Base-by-base conservation (phyloP, 495 filamentous ascomycete genomes). In the Extremus antarcticus region DNA sequence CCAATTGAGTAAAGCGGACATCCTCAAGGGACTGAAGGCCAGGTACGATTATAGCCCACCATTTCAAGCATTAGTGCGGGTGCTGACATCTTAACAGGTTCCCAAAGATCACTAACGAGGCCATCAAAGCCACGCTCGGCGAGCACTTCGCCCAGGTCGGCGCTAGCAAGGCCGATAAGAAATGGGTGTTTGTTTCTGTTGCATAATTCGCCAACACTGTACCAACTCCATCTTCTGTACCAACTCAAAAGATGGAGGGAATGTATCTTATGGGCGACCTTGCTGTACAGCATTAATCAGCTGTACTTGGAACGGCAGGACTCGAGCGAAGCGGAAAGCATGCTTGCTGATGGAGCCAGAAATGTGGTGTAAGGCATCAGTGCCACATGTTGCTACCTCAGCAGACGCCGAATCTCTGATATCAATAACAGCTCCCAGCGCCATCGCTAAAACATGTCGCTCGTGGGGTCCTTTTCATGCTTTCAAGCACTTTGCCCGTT, bases 11-110 rank as follows among this genome's bases (percentile, higher is more conserved):
- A 95, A 94, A 69, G 67, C 78, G 0, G 88, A 86, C 0, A 65
- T 94, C 55, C 71, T 89, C 16, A 89, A 94, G 66, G 71, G 83
- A 19, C 63, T 95, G 59, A 74, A 78, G 56, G 86, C 87, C 70
- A 82, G 83, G 70, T 75, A 76, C 71, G 54, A 32, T 25, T 3
- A 8, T 13, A 7, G 7, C 13, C 29, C 7, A 7, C 13, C 29
- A 4, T 35, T 35, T 35, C 29, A 55, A 15, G 16, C 25, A 50
- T n/a, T 57, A 79, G 78, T 50, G 15, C 19, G 13, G 7, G 13
- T 35, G 29, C 29, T 35, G 29, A 35, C 29, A 4, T 7, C 29
- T 4, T 13, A 43, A 23, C 47, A 61, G 59, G 41, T 91, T 95
- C 61, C 79, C 85, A 0, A 83, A 82, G 57, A 75, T 83, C 9